Conservation (phyloP, 2,329 filamentous ascomycete genomes). For the Sordariomycetes sp. region DNA sequence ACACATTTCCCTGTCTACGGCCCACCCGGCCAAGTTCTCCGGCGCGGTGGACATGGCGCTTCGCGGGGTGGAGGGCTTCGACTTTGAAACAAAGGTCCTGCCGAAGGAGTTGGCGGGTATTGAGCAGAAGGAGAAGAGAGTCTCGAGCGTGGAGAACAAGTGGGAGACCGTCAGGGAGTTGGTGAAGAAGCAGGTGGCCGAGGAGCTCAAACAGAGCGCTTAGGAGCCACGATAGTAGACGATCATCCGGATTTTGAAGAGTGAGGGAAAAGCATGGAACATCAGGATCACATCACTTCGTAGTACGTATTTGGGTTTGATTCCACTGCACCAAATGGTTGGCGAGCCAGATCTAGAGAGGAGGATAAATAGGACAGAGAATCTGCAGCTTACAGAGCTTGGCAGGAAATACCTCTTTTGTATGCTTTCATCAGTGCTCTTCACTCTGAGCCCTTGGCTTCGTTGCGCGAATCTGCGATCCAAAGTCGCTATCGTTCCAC, state of each 20-base stretch:
- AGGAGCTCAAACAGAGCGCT: slow-evolving; percentile 1
- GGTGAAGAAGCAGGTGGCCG: slow-evolving; percentile 65
- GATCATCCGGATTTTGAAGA: background rate
- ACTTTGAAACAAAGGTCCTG: slow-evolving; percentile 65
- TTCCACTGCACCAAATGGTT: too few species aligned
- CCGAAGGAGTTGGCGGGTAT: slow-evolving; percentile 76
- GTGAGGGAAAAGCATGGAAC: background rate
- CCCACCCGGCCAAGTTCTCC: slow-evolving; percentile 92
- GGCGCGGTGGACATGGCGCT: slow-evolving; percentile 58
- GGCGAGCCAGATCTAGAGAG: too few species aligned
- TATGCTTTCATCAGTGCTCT: too few species aligned
- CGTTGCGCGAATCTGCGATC: too few species aligned
- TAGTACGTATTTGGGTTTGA: background rate
- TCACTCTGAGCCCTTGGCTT: too few species aligned
- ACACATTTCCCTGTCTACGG: slow-evolving; percentile 83
- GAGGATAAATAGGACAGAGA: too few species aligned
- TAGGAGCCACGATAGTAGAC: too few species aligned
- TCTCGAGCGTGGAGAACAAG: slow-evolving; percentile 58
- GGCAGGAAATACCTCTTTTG: too few species aligned
- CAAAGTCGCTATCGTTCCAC: too few species aligned
- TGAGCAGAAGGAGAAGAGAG: slow-evolving; percentile 64
- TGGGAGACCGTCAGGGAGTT: slow-evolving; percentile 70
- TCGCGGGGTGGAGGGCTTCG: slow-evolving; percentile 14
- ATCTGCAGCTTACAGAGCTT: too few species aligned
- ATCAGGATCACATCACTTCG: background rate